Conservation (phyloP, 2,329 filamentous ascomycete genomes). For the Fusarium succisae region DNA sequence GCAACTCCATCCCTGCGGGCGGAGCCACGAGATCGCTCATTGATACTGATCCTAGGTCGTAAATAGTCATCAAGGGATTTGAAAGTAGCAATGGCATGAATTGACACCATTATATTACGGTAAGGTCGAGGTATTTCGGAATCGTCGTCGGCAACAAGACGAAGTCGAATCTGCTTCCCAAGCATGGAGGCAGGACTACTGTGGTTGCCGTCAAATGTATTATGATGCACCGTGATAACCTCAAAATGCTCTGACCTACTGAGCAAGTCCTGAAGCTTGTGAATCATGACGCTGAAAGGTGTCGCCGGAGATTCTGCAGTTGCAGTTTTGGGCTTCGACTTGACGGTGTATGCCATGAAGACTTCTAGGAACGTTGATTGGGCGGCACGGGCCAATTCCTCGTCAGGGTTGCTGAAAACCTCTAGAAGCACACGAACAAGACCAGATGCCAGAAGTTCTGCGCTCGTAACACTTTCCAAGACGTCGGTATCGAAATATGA, state of each 20-base stretch:
- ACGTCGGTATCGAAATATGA: constrained; percentile 89
- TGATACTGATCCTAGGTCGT: constrained; percentile 84
- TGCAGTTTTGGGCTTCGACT: constrained; percentile 70
- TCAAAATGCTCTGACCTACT: constrained; percentile 98
- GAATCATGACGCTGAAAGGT: constrained; percentile 88
- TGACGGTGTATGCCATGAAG: constrained; percentile 84
- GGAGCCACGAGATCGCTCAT: constrained; percentile 70
- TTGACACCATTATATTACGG: constrained; percentile 96
- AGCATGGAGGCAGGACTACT: constrained; percentile 96
- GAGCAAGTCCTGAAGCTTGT: constrained; percentile 94
- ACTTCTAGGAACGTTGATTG: constrained; percentile 87
- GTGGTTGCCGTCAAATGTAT: constrained; percentile 87
- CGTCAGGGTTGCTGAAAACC: constrained; percentile 79
- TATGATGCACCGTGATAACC: constrained; percentile 93
- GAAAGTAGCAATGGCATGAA: constrained; percentile 97
- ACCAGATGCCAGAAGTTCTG: constrained; percentile 89
- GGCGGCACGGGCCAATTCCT: constrained; percentile 69
- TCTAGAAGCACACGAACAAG: constrained; percentile 86
- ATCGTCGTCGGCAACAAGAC: constrained; percentile 87
- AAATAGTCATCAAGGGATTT: constrained; percentile 97
- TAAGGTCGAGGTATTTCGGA: constrained; percentile 89
- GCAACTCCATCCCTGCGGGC: constrained; percentile 71
- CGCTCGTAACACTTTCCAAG: constrained; percentile 92
- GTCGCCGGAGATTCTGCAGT: constrained; percentile 77
- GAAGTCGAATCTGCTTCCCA: constrained; percentile 91